Evolutionary conservation across 768 basidiomycete genomes (phyloP), one percentile per base, ranked within the genome.

Genomic region (Phylloporus arenicola): DNA sequence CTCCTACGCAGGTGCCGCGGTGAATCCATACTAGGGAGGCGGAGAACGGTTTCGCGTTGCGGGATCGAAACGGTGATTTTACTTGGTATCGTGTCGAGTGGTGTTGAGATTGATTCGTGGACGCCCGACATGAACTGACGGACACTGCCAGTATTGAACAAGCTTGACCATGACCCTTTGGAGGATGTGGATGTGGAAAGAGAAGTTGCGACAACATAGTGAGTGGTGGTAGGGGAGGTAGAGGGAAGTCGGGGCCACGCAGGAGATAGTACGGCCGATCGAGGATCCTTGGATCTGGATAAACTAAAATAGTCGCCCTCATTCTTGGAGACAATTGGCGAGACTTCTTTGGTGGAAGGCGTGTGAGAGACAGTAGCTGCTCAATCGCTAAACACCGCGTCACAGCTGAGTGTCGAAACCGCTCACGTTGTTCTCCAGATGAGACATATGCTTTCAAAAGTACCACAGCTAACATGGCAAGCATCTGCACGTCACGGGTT

Each of bases 161-260:
- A 61, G 58, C 82, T 89, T 0, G 87, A 85, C 89, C 89, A 91
- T 0, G 89, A 88, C 9, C 82, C 86, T 39, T 82, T 75, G 3
- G 88, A 88, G 3, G 86, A 82, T 41, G 69, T 77, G 0, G 83
- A 82, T 0, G 80, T 71, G 40, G 75, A 69, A 35, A 79, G 58
- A 0, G 76, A 72, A 0, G 75, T 66, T 8, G 17, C 59, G 2
- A 75, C 62, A 4, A 70, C 64, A 3, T 70, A 63, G 10, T 64
- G 70, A 17, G 67, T 64, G 11, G 73, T 58, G 1, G 74, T 75
- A 5, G 75, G 69, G 1, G 81, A 76, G 0, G 68, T 60, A 0
- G 70, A 68, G 3, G 76, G 67, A 16, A 76, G 65, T 16, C 76
- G 76, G n/a, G 77, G 73, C 80, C 80, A 81, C 0, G 65, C 67